Evolutionary conservation across 768 basidiomycete genomes (phyloP).

Genomic region (Panaeolus papilionaceus): DNA sequence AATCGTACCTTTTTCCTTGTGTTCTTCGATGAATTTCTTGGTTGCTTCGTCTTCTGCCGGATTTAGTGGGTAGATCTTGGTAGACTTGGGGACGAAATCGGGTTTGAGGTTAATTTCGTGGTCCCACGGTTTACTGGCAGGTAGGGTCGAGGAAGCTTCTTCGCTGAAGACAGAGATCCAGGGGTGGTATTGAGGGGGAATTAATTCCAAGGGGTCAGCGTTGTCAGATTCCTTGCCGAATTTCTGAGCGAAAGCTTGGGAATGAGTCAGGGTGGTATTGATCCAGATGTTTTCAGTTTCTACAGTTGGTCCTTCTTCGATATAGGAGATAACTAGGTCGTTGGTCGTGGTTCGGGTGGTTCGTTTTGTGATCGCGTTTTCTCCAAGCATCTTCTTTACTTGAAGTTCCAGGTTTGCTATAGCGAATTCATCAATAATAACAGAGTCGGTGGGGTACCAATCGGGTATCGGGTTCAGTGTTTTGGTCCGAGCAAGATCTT

Average conservation of each 20-base stretch:
- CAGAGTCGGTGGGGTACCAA: too few relatives aligned
- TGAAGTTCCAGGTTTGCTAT: too few relatives aligned
- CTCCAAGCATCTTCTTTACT: too few relatives aligned
- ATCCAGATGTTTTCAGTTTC: background rate
- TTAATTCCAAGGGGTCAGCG: background rate
- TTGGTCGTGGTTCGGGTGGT: too few relatives aligned
- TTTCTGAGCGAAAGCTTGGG: background rate
- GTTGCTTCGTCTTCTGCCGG: background rate
- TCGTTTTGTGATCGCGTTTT: too few relatives aligned
- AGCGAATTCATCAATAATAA: too few relatives aligned
- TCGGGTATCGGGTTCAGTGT: too few relatives aligned
- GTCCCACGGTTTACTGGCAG: slow-evolving; percentile 16
- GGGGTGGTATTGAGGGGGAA: slow-evolving; percentile 6
- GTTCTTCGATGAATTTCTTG: slow-evolving; percentile 29
- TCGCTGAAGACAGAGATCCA: slow-evolving; percentile 20
- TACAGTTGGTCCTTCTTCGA: too few relatives aligned
- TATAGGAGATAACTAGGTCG: too few relatives aligned
- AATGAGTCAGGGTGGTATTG: slow-evolving; percentile 5
- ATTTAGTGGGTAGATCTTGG: slow-evolving; percentile 3
- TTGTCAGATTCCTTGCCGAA: background rate
- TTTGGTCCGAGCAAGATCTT: too few relatives aligned
- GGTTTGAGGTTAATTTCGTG: slow-evolving; percentile 26
- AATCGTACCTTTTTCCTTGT: slow-evolving; percentile 26
- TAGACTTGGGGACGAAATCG: slow-evolving; percentile 13
- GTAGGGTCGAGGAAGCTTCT: slow-evolving; percentile 19